These are phyloP conservation scores for Leavenworthia alabamica DNA, from an alignment of 345 rosid genomes.

Conservation along the genomic window DNA sequence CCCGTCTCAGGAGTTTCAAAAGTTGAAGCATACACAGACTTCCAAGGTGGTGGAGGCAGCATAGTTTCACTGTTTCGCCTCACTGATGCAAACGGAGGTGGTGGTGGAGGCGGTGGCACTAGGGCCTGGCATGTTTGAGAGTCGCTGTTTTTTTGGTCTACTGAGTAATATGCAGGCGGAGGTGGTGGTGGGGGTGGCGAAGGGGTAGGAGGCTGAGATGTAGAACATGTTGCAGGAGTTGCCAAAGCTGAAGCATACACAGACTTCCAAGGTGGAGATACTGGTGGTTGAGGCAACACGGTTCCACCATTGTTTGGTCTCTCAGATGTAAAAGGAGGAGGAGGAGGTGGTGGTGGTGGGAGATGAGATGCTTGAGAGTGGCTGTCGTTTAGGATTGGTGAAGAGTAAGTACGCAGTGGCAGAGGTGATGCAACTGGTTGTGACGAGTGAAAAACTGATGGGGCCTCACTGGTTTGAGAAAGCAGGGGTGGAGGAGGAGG, in stretches of 20 bases:
- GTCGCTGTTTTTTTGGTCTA: constrained; percentile 20
- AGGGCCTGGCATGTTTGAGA: constrained; percentile 26
- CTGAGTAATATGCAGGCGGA: constrained; percentile 19
- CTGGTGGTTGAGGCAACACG: constrained; percentile 9
- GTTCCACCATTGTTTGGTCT: constrained; percentile 12
- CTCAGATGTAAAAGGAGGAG: constrained; percentile 16
- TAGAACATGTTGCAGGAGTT: constrained; percentile 17
- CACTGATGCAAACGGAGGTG: constrained; percentile 33
- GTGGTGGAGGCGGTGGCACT: constrained; percentile 40
- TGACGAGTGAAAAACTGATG: constrained; percentile 19
- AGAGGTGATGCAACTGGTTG: constrained; percentile 23
- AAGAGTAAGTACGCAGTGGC: constrained; percentile 14
- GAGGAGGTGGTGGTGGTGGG: constrained; percentile 20
- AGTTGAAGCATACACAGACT: constrained; percentile 29
- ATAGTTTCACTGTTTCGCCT: constrained; percentile 30
- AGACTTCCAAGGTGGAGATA: constrained; percentile 31
- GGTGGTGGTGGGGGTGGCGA: constrained; percentile 31
- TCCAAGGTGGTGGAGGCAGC: constrained; percentile 64
- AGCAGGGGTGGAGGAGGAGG: constrained; percentile 13
- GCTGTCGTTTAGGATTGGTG: not conserved
- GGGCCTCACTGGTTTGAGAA: constrained; percentile 25
- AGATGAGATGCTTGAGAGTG: constrained; percentile 11
- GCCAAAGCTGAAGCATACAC: constrained; percentile 26
- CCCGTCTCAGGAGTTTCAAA: constrained; percentile 9
- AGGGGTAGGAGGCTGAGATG: constrained; percentile 28